phyloP scores from a whole-genome alignment of 1,139 yeast genomes.

The Suhomyces maxii region DNA sequence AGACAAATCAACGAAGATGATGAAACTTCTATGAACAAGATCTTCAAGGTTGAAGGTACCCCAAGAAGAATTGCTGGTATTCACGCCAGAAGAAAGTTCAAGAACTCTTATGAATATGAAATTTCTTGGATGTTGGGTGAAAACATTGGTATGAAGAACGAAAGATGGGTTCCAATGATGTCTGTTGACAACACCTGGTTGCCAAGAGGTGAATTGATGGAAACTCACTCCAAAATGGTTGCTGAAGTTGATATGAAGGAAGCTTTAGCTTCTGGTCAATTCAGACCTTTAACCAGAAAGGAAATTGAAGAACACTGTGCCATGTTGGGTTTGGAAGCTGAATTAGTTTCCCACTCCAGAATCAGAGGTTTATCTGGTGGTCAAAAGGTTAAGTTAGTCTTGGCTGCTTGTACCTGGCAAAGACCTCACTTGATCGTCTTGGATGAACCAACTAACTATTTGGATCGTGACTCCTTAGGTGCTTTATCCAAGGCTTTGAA shows the following conservation, averaged over 20 bases:
- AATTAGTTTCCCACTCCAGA: constrained; percentile 99
- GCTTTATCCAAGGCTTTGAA: constrained; percentile 99
- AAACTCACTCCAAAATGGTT: constrained; percentile 97
- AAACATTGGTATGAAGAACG: constrained; percentile 97
- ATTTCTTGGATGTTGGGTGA: constrained; percentile 96
- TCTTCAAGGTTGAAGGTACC: constrained; percentile 97
- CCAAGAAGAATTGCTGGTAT: constrained; percentile 96
- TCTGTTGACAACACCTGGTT: constrained; percentile 99
- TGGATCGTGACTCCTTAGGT: constrained; percentile 99
- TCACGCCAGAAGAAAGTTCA: constrained; percentile 98
- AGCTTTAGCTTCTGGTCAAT: constrained; percentile 99
- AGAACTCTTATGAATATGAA: constrained; percentile 99
- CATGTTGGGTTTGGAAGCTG: constrained; percentile 98
- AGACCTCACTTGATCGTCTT: constrained; percentile 99
- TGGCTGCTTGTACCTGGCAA: constrained; percentile 99
- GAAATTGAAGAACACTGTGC: constrained; percentile 99
- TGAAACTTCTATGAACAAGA: constrained; percentile 98
- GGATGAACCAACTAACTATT: constrained; percentile 99
- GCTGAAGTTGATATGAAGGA: constrained; percentile 99
- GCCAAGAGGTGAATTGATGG: constrained; percentile 99
- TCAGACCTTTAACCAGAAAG: constrained; percentile 99
- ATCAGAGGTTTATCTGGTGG: constrained; percentile 99
- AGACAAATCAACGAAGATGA: constrained; percentile 97
- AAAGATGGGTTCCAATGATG: constrained; percentile 99
- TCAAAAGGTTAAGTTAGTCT: constrained; percentile 98